Evolutionary conservation across 2,329 filamentous ascomycete species (phyloP), one percentile per base, ranked within the genome.

Genomic region (Trichoderma koningiopsis): DNA sequence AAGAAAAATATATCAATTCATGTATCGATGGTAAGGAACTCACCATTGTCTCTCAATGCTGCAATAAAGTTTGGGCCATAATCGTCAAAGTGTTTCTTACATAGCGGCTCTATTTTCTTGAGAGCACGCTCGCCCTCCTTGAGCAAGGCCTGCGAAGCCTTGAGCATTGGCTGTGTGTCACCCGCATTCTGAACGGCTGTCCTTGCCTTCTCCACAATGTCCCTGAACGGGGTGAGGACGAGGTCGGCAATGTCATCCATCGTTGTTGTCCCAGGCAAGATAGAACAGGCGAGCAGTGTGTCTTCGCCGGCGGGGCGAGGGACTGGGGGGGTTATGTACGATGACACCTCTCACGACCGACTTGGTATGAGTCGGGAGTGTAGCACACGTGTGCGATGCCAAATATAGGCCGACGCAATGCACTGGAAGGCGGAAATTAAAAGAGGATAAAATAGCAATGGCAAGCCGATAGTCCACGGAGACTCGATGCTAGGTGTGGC

Each of bases 31-130:
- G 16, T 5, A 8, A 49, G n/a, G 29, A 65, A 71, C 81, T 73
- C 78, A 88, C 86, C 84, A 71, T 87, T 84, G 64, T 86, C 85
- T 71, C 84, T 86, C 31, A 88, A 79, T 6, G 83, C 83, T 70
- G 83, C 78, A 24, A 85, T 75, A 72, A 88, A 88, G 70, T 79
- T 82, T 29, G 76, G 72, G 5, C 84, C 83, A 66, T 85, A 87
- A 47, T 86, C 83, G 7, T 83, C 81, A 55, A 83, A 75, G 58
- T 83, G 79, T 66, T 83, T 84, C 70, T 78, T 80, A 74, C 85
- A 87, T 14, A 86, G 75, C 43, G 85, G 84, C 72, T 86, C 84
- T 53, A 88, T 81, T 66, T 78, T 82, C 74, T 84, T 84, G 63
- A 86, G 73, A 1, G 83, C 82, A 66, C 83, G 81, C 68, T 85